Evolutionary conservation across 2,329 filamentous ascomycete species (phyloP).

Genomic region (Colletotrichum theobromicola): DNA sequence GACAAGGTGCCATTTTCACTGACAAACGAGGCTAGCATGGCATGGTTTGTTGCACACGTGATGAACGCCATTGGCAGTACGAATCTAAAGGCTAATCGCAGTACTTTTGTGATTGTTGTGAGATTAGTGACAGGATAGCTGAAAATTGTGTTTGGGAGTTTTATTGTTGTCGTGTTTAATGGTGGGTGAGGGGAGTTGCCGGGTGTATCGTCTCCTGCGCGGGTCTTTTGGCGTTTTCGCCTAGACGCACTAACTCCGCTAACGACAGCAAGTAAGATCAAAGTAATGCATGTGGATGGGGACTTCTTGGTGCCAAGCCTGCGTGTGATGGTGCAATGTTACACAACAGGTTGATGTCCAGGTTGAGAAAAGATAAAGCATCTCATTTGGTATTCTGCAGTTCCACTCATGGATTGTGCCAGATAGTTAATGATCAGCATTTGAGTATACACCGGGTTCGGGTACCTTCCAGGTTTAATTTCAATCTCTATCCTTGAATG

Average conservation of each 20-base stretch:
- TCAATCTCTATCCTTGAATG: not conserved
- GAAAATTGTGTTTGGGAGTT: not conserved
- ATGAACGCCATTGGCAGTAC: not conserved
- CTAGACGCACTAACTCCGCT: not conserved
- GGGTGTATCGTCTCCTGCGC: not conserved
- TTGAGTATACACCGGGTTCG: not conserved
- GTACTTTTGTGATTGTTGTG: not conserved
- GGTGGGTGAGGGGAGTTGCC: not conserved
- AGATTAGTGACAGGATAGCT: not conserved
- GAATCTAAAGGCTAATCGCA: too few relatives aligned
- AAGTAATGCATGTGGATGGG: not conserved
- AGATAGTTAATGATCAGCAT: not conserved
- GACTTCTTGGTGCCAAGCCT: not conserved
- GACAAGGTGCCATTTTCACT: rapidly evolving
- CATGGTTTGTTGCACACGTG: not conserved
- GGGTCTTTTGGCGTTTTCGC: not conserved
- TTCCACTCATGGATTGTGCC: not conserved
- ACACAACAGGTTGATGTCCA: not conserved
- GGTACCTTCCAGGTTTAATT: not conserved
- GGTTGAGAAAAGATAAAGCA: not conserved
- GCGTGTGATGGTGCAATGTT: not conserved
- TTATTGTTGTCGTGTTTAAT: not conserved
- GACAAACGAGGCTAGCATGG: not conserved
- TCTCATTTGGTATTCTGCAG: not conserved
- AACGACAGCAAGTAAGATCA: not conserved